These are phyloP conservation scores for Skeletonema menzelii DNA, from an alignment of 108 stramenopile genomes.

Conservation along the genomic window DNA sequence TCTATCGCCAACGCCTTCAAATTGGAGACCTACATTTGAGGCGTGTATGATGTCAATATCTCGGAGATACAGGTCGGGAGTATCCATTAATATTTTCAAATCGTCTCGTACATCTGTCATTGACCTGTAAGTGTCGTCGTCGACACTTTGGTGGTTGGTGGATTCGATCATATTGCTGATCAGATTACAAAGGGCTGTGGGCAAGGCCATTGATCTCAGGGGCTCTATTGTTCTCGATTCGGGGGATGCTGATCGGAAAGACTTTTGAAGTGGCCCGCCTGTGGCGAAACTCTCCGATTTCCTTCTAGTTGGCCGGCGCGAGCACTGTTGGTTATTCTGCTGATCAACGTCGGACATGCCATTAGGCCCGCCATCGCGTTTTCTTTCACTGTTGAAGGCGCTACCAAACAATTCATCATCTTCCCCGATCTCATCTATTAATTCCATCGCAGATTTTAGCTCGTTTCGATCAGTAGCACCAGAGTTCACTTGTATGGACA, in stretches of 20 bases:
- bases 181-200: constrained; percentile 1
- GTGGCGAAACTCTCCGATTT: too few relatives aligned
- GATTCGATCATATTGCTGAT: constrained; percentile 1
- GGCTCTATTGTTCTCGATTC: not conserved
- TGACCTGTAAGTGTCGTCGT: not conserved
- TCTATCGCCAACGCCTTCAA: not conserved
- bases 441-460: not conserved
- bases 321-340: too few relatives aligned
- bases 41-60: not conserved
- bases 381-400: too few relatives aligned
- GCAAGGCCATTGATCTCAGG: not conserved
- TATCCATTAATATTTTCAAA: not conserved
- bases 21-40: constrained; percentile 1
- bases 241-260: too few relatives aligned
- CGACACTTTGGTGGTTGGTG: not conserved
- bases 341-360: too few relatives aligned
- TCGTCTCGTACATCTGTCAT: constrained; percentile 1
- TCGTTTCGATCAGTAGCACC: not conserved
- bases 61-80: not conserved
- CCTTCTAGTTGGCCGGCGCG: too few relatives aligned
- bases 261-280: too few relatives aligned
- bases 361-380: too few relatives aligned
- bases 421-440: not conserved
- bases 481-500: not conserved
- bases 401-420: not conserved